Percentiles rank a stretch among this genome's conserved stretches.
phyloP scores from a whole-genome alignment of 1,139 yeast genomes.

The Williopsis jadinii region DNA sequence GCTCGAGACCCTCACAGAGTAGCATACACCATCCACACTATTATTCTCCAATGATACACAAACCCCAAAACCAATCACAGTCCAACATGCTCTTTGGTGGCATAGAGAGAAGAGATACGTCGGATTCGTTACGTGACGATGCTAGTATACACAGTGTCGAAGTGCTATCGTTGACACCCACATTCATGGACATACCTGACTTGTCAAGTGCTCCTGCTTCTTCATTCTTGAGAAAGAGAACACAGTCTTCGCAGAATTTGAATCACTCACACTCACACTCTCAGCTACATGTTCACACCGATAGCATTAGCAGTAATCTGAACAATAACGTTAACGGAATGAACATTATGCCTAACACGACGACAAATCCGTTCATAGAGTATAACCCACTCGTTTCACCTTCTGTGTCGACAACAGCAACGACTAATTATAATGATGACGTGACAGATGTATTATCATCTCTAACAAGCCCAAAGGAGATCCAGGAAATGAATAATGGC shows the following conservation, averaged over 20 bases:
- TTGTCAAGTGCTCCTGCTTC: slow-evolving; percentile 1
- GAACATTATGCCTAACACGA: too few relatives aligned
- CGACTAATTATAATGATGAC: too few relatives aligned
- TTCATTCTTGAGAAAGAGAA: background rate
- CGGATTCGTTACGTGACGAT: slow-evolving; percentile 7
- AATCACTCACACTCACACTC: too few relatives aligned
- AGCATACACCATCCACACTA: slow-evolving; percentile 1
- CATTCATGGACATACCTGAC: slow-evolving; percentile 26
- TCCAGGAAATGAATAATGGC: too few relatives aligned
- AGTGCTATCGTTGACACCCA: slow-evolving; percentile 31
- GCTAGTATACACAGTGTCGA: slow-evolving; percentile 27
- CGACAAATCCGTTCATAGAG: too few relatives aligned
- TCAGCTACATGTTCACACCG: too few relatives aligned
- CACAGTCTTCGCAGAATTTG: background rate
- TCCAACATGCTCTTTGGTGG: background rate
- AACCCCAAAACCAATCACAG: background rate
- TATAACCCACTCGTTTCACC: too few relatives aligned
- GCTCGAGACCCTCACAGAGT: slow-evolving; percentile 2
- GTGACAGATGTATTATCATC: too few relatives aligned
- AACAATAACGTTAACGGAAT: too few relatives aligned
- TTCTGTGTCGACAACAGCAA: too few relatives aligned
- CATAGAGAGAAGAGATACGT: slow-evolving; percentile 9
- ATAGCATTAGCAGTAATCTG: too few relatives aligned
- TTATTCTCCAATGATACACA: slow-evolving; percentile 2
- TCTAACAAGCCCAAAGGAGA: too few relatives aligned